Percentiles rank a stretch among this genome's conserved stretches.
These are phyloP conservation scores for Suhomyces yuchorum DNA, from an alignment of 1,139 yeast genomes.

Conservation along the genomic window DNA sequence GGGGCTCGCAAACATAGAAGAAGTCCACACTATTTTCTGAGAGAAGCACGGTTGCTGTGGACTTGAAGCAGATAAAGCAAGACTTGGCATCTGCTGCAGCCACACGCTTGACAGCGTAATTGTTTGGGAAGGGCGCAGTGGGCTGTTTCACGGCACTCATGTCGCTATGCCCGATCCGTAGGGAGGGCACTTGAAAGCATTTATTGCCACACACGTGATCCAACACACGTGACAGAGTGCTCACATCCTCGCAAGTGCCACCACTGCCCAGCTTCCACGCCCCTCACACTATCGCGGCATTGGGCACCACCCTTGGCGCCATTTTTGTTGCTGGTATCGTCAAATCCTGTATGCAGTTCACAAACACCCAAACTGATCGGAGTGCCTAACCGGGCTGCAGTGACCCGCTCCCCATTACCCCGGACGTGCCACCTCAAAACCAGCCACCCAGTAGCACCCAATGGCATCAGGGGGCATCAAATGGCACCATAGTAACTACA, in stretches of 20 bases:
- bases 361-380: too few species aligned
- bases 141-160: slow-evolving; percentile 11
- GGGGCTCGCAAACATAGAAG: slow-evolving; percentile 70
- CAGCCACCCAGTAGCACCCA: too few species aligned
- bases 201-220: background rate
- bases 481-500: background rate
- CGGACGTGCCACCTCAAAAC: background rate
- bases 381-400: background rate
- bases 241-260: too few species aligned
- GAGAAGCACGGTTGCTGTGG: slow-evolving; percentile 63
- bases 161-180: too few species aligned
- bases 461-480: background rate
- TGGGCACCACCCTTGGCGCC: background rate
- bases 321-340: background rate
- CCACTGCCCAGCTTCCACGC: too few species aligned
- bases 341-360: too few species aligned
- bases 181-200: background rate
- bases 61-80: slow-evolving; percentile 69
- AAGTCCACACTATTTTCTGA: slow-evolving; percentile 56
- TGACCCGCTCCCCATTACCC: background rate
- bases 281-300: background rate
- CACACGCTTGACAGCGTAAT: slow-evolving; percentile 58
- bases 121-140: slow-evolving; percentile 49
- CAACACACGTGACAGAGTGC: background rate
- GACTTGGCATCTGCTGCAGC: slow-evolving; percentile 58